Evolutionary conservation across 352 stramenopile species (phyloP).

Genomic region (Globisporangium radiosum): DNA sequence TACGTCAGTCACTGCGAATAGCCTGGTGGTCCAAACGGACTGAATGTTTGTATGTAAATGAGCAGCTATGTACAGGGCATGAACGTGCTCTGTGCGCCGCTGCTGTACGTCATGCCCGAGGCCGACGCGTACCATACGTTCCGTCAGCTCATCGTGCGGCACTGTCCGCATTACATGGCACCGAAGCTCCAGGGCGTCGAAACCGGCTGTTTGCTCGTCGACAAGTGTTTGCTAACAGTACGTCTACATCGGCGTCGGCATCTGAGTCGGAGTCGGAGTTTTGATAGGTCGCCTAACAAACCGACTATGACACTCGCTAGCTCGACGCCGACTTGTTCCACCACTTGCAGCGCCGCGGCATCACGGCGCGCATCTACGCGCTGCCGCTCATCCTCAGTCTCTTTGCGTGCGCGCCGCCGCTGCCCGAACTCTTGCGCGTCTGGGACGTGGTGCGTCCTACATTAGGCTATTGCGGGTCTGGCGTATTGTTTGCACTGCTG

Average conservation of each 20-base stretch:
- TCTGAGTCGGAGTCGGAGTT: no score
- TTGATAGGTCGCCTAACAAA: background rate
- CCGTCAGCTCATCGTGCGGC: slow-evolving; percentile 75
- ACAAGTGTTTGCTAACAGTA: slow-evolving; percentile 75
- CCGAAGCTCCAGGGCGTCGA: slow-evolving; percentile 80
- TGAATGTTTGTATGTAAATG: background rate
- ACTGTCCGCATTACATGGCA: slow-evolving; percentile 89
- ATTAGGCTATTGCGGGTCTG: no score
- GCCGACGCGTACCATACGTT: slow-evolving; percentile 90
- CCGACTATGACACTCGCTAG: slow-evolving; percentile 7
- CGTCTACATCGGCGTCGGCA: background rate
- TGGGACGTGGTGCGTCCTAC: slow-evolving; percentile 79
- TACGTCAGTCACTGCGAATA: no score
- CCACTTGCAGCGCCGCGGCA: slow-evolving; percentile 66
- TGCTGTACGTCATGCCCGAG: slow-evolving; percentile 91
- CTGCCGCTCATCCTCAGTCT: slow-evolving; percentile 86
- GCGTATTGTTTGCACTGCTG: no score
- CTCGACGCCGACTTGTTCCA: slow-evolving; percentile 77
- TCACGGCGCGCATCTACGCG: slow-evolving; percentile 83
- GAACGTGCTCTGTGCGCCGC: slow-evolving; percentile 86
- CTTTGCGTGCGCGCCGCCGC: slow-evolving; percentile 85
- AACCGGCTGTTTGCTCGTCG: slow-evolving; percentile 71
- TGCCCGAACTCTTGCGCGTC: slow-evolving; percentile 84
- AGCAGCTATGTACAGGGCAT: slow-evolving; percentile 90
- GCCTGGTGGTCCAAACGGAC: no score